These are phyloP conservation scores for Chromosphaera perkinsii DNA, from an alignment of 208 protist species.

Conservation along the genomic window DNA sequence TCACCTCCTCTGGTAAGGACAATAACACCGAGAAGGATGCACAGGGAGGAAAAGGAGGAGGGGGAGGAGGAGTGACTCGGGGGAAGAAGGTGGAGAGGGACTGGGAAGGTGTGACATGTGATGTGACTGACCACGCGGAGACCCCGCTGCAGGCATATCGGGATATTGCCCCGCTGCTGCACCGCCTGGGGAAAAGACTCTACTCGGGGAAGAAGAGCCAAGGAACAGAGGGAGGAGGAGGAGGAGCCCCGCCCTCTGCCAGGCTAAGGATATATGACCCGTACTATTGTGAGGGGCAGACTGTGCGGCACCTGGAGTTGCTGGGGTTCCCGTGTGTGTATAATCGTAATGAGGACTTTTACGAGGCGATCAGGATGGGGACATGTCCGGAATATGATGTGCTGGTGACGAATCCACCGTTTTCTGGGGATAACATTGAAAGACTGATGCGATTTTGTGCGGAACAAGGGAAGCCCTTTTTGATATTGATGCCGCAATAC, in stretches of 20 bases:
- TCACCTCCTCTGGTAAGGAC: too few species aligned
- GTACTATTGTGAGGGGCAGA: conserved; percentile 71
- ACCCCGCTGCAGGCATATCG: conserved; percentile 58
- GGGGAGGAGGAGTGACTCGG: too few species aligned
- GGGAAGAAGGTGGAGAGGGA: too few species aligned
- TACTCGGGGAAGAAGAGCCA: too few species aligned
- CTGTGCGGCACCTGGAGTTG: conserved; percentile 46
- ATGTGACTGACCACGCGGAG: conserved; percentile 75
- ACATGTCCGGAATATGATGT: conserved; percentile 67
- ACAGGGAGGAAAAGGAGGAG: too few species aligned
- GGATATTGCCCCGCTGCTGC: conserved; percentile 58
- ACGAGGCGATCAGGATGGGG: conserved; percentile 48
- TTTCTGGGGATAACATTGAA: conserved; percentile 72
- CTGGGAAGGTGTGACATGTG: too few species aligned
- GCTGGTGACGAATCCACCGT: conserved; percentile 70
- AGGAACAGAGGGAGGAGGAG: conserved; percentile 7
- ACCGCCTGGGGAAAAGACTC: conserved; percentile 43
- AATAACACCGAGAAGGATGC: too few species aligned
- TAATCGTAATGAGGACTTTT: conserved; percentile 77
- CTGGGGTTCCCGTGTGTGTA: conserved; percentile 66
- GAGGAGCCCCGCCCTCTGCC: conserved; percentile 51
- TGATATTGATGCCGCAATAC: too few species aligned
- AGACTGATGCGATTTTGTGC: too few species aligned
- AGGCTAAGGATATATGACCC: conserved; percentile 71
- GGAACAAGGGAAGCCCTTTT: too few species aligned